A percentile compares a stretch with the other conserved stretches of the same genome.
Conservation (phyloP, 2,329 filamentous ascomycete species). For the Rugonectria rugulosa region DNA sequence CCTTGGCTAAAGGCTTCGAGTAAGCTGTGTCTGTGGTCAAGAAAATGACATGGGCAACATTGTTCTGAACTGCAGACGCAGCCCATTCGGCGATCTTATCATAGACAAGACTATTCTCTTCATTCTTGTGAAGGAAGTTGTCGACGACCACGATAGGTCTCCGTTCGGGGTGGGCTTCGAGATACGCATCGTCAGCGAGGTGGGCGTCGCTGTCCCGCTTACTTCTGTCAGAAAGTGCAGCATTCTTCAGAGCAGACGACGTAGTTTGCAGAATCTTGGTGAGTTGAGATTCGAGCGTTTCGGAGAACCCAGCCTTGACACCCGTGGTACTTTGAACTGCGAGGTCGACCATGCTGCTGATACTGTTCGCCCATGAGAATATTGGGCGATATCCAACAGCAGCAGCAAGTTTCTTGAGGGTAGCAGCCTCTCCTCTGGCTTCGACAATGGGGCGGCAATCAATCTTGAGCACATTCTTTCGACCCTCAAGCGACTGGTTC, state of each 20-base stretch:
- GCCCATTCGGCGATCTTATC: conserved; percentile 91
- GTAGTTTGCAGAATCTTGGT: conserved; percentile 90
- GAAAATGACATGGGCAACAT: conserved; percentile 94
- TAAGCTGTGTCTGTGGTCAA: conserved; percentile 89
- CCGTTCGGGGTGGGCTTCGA: conserved; percentile 87
- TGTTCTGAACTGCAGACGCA: conserved; percentile 82
- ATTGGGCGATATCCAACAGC: conserved; percentile 92
- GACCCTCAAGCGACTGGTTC: conserved; percentile 80
- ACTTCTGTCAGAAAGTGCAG: conserved; percentile 73
- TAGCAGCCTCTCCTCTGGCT: conserved; percentile 84
- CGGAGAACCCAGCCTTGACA: conserved; percentile 92
- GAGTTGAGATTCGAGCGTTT: conserved; percentile 88
- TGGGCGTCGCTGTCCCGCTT: conserved; percentile 77
- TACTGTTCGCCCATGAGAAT: conserved; percentile 95
- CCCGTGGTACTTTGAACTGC: conserved; percentile 94
- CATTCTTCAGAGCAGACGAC: conserved; percentile 77
- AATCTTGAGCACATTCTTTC: conserved; percentile 80
- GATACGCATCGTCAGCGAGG: conserved; percentile 82
- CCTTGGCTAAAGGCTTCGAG: conserved; percentile 85
- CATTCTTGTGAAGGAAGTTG: conserved; percentile 85
- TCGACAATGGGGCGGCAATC: conserved; percentile 96
- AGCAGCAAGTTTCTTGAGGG: conserved; percentile 80
- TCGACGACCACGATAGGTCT: conserved; percentile 88
- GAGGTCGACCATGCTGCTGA: conserved; percentile 90
- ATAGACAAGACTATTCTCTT: conserved; percentile 70